Evolutionary conservation across 305 asterid species (phyloP).

Genomic region (Ilex paraguariensis): DNA sequence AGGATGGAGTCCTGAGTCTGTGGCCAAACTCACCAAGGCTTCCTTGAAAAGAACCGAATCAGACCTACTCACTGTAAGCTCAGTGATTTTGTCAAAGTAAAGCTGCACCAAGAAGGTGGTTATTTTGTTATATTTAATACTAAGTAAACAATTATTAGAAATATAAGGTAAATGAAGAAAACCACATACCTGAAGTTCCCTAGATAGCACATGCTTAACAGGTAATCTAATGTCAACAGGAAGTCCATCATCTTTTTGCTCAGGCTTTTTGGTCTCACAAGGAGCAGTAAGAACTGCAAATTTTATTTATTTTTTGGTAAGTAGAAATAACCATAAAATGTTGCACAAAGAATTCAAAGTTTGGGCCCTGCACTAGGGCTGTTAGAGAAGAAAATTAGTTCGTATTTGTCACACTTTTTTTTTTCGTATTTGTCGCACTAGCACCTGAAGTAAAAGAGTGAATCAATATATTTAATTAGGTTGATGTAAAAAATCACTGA

Average conservation of each 20-base stretch:
- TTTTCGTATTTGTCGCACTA: neutral
- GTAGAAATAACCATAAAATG: constrained; percentile 47
- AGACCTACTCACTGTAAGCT: constrained; percentile 67
- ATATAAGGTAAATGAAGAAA: neutral
- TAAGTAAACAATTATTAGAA: neutral
- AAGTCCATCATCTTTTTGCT: constrained; percentile 73
- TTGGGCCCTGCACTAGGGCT: neutral
- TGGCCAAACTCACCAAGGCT: constrained; percentile 88
- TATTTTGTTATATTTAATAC: neutral
- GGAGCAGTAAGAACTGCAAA: constrained; percentile 55
- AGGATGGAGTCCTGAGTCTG: constrained; percentile 98
- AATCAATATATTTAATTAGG: neutral
- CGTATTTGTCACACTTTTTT: neutral
- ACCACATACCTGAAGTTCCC: constrained; percentile 95
- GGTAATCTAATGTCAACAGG: constrained; percentile 87
- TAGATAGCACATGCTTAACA: constrained; percentile 88
- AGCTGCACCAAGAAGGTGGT: constrained; percentile 51
- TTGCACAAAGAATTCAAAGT: neutral
- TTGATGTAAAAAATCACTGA: neutral
- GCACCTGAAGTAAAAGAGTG: neutral
- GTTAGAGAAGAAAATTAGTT: neutral
- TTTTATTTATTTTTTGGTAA: neutral
- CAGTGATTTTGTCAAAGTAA: constrained; percentile 90
- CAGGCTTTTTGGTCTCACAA: constrained; percentile 62
- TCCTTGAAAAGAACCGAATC: constrained; percentile 77